Evolutionary conservation across 441 rosid genomes (phyloP).

Genomic region (Euphorbia neoarborescens): DNA sequence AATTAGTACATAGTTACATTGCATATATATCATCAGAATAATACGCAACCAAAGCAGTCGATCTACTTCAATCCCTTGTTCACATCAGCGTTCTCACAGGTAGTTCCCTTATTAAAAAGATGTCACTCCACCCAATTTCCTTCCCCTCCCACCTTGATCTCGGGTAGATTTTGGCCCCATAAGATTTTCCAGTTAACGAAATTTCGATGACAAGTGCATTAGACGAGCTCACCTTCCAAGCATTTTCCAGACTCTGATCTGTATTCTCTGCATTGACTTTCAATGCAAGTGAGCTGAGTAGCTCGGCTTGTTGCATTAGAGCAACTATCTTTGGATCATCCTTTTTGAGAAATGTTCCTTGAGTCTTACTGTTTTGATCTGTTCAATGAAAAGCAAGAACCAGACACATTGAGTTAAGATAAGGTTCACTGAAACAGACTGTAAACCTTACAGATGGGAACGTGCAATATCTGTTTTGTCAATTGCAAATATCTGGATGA

Average conservation of each 20-base stretch:
- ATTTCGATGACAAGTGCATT: background rate
- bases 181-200: background rate
- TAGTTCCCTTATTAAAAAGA: background rate
- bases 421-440: background rate
- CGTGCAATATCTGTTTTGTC: background rate
- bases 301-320: slow-evolving; percentile 87
- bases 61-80: slow-evolving; percentile 6
- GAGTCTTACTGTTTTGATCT: slow-evolving; percentile 43
- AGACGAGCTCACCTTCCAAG: slow-evolving; percentile 73
- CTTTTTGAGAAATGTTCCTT: slow-evolving; percentile 64
- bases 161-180: background rate
- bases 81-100: background rate
- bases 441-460: slow-evolving; percentile 5
- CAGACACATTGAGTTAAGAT: slow-evolving; percentile 12
- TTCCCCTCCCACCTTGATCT: background rate
- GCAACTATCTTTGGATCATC: slow-evolving; percentile 77
- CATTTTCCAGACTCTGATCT: slow-evolving; percentile 85
- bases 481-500: slow-evolving; percentile 5
- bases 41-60: slow-evolving; percentile 1
- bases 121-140: background rate
- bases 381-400: slow-evolving; percentile 24
- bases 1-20: background rate
- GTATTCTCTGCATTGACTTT: slow-evolving; percentile 67
- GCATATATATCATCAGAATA: background rate
- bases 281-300: slow-evolving; percentile 70